These are phyloP conservation scores for Diaporthe citriasiana DNA, from an alignment of 2,329 filamentous ascomycete genomes.

Conservation along the genomic window DNA sequence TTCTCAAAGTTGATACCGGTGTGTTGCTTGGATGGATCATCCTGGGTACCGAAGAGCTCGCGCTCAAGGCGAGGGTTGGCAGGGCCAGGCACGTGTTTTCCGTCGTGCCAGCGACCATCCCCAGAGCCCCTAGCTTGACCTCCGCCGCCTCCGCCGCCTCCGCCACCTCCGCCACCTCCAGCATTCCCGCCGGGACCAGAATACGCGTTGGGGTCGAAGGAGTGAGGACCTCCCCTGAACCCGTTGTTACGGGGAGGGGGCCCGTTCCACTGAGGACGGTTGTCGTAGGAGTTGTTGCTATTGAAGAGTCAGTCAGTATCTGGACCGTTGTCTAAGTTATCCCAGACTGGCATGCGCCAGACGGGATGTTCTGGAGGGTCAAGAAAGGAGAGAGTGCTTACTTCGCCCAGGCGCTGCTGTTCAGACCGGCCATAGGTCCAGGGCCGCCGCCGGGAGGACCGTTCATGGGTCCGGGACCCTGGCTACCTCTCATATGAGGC, in stretches of 20 bases:
- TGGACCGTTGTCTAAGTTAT: neutral
- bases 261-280: slow-evolving; percentile 47
- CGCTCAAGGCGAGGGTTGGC: slow-evolving; percentile 91
- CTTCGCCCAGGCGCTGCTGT: slow-evolving; percentile 76
- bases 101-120: slow-evolving; percentile 93
- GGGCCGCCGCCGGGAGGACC: slow-evolving; percentile 41
- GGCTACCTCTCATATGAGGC: slow-evolving; percentile 81
- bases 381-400: slow-evolving; percentile 56
- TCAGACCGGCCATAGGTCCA: slow-evolving; percentile 61
- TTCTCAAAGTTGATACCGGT: slow-evolving; percentile 99
- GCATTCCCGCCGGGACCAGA: slow-evolving; percentile 49
- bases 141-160: slow-evolving; percentile 66
- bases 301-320: slow-evolving; percentile 26
- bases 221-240: slow-evolving; percentile 51
- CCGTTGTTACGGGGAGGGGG: slow-evolving; percentile 43
- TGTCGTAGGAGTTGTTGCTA: slow-evolving; percentile 64
- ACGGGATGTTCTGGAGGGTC: neutral
- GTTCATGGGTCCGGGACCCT: slow-evolving; percentile 50
- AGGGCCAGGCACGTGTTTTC: slow-evolving; percentile 83
- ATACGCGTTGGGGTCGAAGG: slow-evolving; percentile 76
- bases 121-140: slow-evolving; percentile 81
- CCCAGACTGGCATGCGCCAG: neutral
- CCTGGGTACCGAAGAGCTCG: slow-evolving; percentile 91
- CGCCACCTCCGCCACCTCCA: slow-evolving; percentile 58
- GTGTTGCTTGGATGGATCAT: slow-evolving; percentile 95